A percentile compares a stretch with the other conserved stretches of the same genome.
Evolutionary conservation across 2,329 filamentous ascomycete species (phyloP).

Genomic region (Blumeriella jaapii): DNA sequence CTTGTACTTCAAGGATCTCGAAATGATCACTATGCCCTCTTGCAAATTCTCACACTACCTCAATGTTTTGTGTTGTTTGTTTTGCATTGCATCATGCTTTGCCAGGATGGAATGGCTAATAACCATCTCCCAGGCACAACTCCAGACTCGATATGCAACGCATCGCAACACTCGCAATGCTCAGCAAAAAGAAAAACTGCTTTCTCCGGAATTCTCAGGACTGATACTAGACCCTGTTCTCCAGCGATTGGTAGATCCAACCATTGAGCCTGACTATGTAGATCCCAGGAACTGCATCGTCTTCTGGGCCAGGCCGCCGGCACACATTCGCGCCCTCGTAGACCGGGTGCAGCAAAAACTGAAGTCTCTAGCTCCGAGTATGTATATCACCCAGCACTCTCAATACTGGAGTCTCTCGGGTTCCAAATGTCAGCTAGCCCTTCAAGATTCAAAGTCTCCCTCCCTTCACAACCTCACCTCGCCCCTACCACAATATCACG

Average conservation of each 20-base stretch:
- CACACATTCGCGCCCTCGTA: conserved; percentile 57
- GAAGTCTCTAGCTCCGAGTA: conserved; percentile 55
- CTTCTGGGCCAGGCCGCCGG: conserved; percentile 77
- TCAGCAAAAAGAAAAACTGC: conserved; percentile 64
- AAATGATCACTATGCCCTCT: too few species aligned
- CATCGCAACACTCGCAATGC: conserved; percentile 67
- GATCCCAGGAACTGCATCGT: conserved; percentile 76
- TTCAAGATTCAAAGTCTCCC: too few species aligned
- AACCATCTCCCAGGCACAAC: conserved; percentile 13
- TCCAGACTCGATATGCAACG: conserved; percentile 43
- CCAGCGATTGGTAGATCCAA: conserved; percentile 51
- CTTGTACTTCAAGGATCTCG: too few species aligned
- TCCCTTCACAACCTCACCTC: neutral
- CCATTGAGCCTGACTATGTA: conserved; percentile 53
- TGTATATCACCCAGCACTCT: neutral
- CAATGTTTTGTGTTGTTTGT: too few species aligned
- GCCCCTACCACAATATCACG: too few species aligned
- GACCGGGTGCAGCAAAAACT: conserved; percentile 57
- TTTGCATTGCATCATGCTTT: too few species aligned
- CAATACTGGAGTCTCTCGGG: too few species aligned
- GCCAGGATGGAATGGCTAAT: neutral
- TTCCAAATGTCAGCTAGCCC: too few species aligned
- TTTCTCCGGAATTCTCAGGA: conserved; percentile 54
- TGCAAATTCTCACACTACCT: too few species aligned
- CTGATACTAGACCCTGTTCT: conserved; percentile 69